A percentile compares a stretch with the other conserved stretches of the same genome.
Evolutionary conservation across 148 eudicot genomes (phyloP).

Genomic region (Vaccinium myrtillus): DNA sequence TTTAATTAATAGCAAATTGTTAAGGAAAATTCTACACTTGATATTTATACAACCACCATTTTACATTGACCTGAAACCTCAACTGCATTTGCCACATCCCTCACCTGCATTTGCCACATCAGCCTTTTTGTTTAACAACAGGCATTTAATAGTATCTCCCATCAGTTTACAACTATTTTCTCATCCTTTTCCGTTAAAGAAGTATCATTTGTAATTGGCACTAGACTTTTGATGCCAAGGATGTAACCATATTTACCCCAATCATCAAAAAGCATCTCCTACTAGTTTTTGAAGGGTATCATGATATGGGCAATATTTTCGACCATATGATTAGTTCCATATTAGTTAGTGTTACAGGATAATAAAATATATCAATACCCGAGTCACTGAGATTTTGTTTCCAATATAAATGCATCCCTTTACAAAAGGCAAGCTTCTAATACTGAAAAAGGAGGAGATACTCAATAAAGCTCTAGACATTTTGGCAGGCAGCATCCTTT

Average conservation of each 20-base stretch:
- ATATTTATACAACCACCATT: not conserved
- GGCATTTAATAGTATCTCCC: not conserved
- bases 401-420: not conserved
- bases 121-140: not conserved
- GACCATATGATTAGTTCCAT: not conserved
- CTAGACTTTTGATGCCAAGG: not conserved
- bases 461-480: too few relatives aligned
- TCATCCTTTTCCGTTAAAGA: not conserved
- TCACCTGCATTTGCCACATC: not conserved
- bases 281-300: not conserved
- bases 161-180: not conserved
- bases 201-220: not conserved
- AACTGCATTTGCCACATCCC: not conserved
- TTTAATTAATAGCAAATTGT: not conserved
- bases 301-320: not conserved
- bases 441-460: too few relatives aligned
- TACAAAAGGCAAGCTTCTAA: not conserved
- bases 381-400: not conserved
- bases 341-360: not conserved
- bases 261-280: not conserved
- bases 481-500: too few relatives aligned
- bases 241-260: not conserved
- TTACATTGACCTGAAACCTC: not conserved
- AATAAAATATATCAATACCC: not conserved
- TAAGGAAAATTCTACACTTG: not conserved